Evolutionary conservation across 2,329 filamentous ascomycete genomes (phyloP), one percentile per base, ranked within the genome.

Genomic region (Biscogniauxia sp.): DNA sequence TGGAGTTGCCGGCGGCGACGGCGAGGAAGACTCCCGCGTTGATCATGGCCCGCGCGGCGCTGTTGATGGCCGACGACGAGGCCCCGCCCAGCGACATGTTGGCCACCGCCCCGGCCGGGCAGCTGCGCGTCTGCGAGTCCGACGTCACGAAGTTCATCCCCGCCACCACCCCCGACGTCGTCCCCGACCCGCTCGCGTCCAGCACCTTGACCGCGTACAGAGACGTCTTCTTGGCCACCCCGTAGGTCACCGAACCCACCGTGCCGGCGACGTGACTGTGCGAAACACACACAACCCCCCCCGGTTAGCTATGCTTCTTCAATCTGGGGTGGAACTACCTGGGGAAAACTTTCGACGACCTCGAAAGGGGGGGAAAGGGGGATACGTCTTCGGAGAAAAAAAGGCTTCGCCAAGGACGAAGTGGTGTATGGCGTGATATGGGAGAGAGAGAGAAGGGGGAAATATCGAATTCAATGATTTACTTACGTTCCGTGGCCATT

Each of bases 81-180:
- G 68, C 59, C 1, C 80, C 81, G 13, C 83, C 83, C 1, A 87
- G 77, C 20, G 81, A 85, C 80, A 87, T 80, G 74, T 78, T 83
- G 60, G 84, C 77, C 19, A 85, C 82, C 17, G 82, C 73, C n/a
- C 76, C 76, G 23, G 59, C 68, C 50, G 72, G 69, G 20, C 79
- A 79, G 51, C 72, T 72, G 17, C 77, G 76, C 53, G 71, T 74
- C 51, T 74, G 68, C 61, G 80, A 80, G 71, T 83, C 77, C 64
- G 77, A 74, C 52, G 76, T 76, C 25, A 80, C 80, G 72, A 73
- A 80, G 66, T 71, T 70, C 69, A 72, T 72, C 51, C 70, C 70
- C n/a, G 70, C 67, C n/a, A 73, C 64, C 54, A 73, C 70, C 51
- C 68, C 68, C 7, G 70, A 71, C 19, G 69, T 72, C 13, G 69